These are phyloP conservation scores for Venturia aucupariae DNA, from an alignment of 2,329 filamentous ascomycete genomes.

Conservation along the genomic window DNA sequence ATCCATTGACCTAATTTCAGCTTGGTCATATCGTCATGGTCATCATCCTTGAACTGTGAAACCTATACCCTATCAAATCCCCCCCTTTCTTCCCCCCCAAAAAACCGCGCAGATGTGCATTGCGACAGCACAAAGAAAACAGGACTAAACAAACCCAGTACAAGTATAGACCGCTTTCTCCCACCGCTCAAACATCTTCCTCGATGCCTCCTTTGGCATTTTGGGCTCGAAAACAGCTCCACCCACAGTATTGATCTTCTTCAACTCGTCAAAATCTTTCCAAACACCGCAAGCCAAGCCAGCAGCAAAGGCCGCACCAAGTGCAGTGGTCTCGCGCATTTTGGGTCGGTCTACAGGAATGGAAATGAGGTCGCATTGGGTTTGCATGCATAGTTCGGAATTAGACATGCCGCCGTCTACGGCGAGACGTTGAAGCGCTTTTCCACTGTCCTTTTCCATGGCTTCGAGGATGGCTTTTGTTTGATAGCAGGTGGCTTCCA, in stretches of 20 bases:
- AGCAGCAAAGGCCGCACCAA: conserved; percentile 85
- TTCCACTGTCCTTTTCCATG: conserved; percentile 79
- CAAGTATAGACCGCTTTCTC: conserved; percentile 71
- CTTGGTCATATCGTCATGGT: neutral
- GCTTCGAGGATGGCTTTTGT: conserved; percentile 86
- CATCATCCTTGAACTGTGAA: neutral
- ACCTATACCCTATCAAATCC: neutral
- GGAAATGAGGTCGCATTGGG: conserved; percentile 75
- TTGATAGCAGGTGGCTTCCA: conserved; percentile 88
- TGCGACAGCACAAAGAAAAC: neutral
- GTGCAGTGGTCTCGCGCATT: conserved; percentile 84
- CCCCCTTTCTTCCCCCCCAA: too few relatives aligned
- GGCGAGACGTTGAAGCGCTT: conserved; percentile 63
- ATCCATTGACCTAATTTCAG: neutral
- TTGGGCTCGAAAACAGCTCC: conserved; percentile 63
- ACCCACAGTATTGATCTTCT: conserved; percentile 61
- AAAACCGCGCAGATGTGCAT: too few relatives aligned
- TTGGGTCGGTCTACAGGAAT: conserved; percentile 75
- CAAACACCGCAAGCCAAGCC: conserved; percentile 74
- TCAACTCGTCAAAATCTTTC: conserved; percentile 64
- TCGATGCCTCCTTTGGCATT: conserved; percentile 49
- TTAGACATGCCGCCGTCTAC: conserved; percentile 88
- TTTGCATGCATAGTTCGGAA: conserved; percentile 84
- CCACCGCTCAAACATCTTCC: conserved; percentile 61
- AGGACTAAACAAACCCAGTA: conserved; percentile 44